Evolutionary conservation across 805 yeast genomes (phyloP).

Genomic region (Sugiyamaella mastotermitis): DNA sequence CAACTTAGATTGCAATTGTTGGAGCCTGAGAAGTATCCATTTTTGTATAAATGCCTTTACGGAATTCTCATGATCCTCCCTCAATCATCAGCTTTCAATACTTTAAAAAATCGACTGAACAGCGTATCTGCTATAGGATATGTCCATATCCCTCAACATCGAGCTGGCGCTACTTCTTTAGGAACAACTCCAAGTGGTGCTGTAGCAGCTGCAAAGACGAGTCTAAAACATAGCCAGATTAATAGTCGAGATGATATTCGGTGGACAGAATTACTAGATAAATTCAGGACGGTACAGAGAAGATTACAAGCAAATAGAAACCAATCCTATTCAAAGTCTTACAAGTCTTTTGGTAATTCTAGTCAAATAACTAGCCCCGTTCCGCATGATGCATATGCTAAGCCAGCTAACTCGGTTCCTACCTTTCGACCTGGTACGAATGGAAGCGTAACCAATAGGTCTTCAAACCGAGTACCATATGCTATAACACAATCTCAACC

Average conservation of each 20-base stretch:
- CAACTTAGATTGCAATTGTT: conserved; percentile 80
- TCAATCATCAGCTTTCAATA: conserved; percentile 84
- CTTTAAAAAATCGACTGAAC: conserved; percentile 68
- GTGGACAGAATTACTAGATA: conserved; percentile 41
- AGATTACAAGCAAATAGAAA: conserved; percentile 18
- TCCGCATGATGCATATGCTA: no score
- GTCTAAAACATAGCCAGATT: conserved; percentile 4
- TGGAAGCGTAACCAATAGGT: no score
- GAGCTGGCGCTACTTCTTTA: conserved; percentile 12
- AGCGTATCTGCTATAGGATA: conserved; percentile 40
- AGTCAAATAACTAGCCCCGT: neutral
- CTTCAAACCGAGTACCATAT: no score
- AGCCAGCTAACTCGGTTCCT: no score
- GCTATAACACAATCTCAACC: no score
- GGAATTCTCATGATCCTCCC: conserved; percentile 93
- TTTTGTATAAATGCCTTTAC: conserved; percentile 77
- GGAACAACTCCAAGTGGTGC: conserved; percentile 12
- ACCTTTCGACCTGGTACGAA: no score
- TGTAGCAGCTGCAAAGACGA: conserved; percentile 15
- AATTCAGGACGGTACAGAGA: conserved; percentile 43
- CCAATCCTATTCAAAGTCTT: conserved; percentile 2
- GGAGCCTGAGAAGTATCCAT: conserved; percentile 79
- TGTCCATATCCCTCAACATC: conserved; percentile 25
- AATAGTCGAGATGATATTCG: conserved; percentile 25
- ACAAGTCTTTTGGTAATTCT: neutral